Percentiles rank a stretch among this genome's conserved stretches.
Conservation (phyloP, 352 stramenopile genomes). For the Globisporangium splendens region DNA sequence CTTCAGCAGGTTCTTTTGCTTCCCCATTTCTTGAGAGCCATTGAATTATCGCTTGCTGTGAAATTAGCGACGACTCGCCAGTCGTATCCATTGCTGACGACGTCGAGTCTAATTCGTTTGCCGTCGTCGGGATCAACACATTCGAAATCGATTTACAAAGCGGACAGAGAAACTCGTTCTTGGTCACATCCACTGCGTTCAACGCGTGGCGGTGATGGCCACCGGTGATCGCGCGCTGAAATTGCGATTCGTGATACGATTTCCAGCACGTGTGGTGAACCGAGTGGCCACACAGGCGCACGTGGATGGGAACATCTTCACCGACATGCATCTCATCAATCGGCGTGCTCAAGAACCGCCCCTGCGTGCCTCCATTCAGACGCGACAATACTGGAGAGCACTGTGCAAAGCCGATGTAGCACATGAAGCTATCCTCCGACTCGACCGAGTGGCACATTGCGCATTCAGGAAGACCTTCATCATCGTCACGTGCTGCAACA, state of each 20-base stretch:
- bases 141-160: constrained; percentile 98
- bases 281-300: constrained; percentile 91
- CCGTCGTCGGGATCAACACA: constrained; percentile 90
- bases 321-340: constrained; percentile 86
- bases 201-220: constrained; percentile 90
- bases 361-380: constrained; percentile 54
- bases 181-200: constrained; percentile 94
- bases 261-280: constrained; percentile 95
- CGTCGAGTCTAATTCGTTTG: constrained; percentile 36
- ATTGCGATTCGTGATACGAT: constrained; percentile 93
- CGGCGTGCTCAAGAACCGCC: constrained; percentile 57
- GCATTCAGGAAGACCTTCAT: constrained; percentile 48
- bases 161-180: constrained; percentile 96
- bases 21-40: constrained; percentile 40
- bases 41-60: constrained; percentile 30
- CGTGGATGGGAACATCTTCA: constrained; percentile 76
- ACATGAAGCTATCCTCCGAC: constrained; percentile 80
- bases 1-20: constrained; percentile 9
- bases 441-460: constrained; percentile 85
- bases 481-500: constrained; percentile 4
- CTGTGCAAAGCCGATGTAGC: constrained; percentile 84
- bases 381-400: constrained; percentile 72
- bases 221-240: constrained; percentile 90
- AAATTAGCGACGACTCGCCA: constrained; percentile 2
- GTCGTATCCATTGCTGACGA: constrained; percentile 1